Conservation (phyloP, 2,329 filamentous ascomycete genomes). For the Pyricularia grisea region DNA sequence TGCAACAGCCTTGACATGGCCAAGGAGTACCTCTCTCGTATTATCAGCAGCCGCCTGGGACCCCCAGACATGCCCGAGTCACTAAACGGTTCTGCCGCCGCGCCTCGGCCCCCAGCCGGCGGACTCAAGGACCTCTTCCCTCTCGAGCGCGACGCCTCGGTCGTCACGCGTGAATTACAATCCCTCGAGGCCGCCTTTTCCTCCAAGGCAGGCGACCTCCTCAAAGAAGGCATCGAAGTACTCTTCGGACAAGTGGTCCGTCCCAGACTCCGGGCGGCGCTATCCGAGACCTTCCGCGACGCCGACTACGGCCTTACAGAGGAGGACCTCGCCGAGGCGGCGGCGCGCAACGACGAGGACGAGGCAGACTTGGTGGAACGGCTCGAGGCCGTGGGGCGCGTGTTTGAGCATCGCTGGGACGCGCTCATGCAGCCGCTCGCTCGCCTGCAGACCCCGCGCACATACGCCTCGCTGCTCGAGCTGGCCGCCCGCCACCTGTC, state of each 20-base stretch:
- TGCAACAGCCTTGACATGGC: conserved; percentile 94
- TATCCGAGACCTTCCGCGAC: conserved; percentile 85
- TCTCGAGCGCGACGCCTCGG: conserved; percentile 63
- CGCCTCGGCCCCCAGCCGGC: conserved; percentile 13
- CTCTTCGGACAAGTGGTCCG: conserved; percentile 84
- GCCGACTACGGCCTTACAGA: conserved; percentile 70
- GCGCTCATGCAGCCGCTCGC: conserved; percentile 75
- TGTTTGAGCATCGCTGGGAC: conserved; percentile 82
- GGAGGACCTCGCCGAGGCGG: conserved; percentile 48
- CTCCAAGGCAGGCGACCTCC: conserved; percentile 69
- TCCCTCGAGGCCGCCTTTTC: conserved; percentile 64
- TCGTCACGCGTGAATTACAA: conserved; percentile 59
- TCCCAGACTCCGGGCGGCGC: conserved; percentile 70
- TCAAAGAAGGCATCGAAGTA: conserved; percentile 75
- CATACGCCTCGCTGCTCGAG: conserved; percentile 68
- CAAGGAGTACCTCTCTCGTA: conserved; percentile 82
- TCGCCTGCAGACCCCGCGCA: conserved; percentile 69
- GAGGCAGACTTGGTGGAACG: conserved; percentile 26
- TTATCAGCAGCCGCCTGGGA: conserved; percentile 61
- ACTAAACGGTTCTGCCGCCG: background rate
- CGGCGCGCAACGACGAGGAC: conserved; percentile 42
- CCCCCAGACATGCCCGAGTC: conserved; percentile 18
- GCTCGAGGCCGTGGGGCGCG: conserved; percentile 61
- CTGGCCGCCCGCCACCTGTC: conserved; percentile 67
- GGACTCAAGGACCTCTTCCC: conserved; percentile 62